Conservation (phyloP, 1,284 basidiomycete genomes). For the Microbotryum violaceum region DNA sequence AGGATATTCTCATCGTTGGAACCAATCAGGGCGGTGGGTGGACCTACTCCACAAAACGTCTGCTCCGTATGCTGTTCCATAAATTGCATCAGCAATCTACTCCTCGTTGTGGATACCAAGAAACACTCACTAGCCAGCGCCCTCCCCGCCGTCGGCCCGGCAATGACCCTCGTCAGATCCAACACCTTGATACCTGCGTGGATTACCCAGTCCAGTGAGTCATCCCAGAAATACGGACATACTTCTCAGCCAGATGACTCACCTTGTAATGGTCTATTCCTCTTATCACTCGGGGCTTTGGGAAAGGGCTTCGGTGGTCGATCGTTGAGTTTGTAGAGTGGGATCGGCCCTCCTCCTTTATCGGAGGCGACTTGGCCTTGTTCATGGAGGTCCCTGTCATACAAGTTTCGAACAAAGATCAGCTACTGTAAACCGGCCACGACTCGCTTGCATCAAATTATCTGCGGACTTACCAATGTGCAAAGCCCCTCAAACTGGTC, state of each 20-base stretch:
- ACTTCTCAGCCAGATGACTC: constrained; percentile 6
- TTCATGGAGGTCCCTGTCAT: constrained; percentile 1
- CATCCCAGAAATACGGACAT: too few species aligned
- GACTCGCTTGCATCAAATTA: not conserved
- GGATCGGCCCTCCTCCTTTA: not conserved
- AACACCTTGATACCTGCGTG: constrained; percentile 45
- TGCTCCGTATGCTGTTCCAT: constrained; percentile 51
- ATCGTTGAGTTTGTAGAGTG: constrained; percentile 6
- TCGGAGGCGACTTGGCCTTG: constrained; percentile 4
- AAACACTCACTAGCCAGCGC: constrained; percentile 49
- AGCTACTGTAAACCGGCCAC: not conserved
- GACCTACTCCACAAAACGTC: constrained; percentile 48
- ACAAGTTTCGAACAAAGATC: not conserved
- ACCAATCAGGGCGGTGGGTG: too few species aligned
- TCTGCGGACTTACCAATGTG: constrained; percentile 47
- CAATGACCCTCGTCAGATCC: constrained; percentile 55
- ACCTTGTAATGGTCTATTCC: constrained; percentile 46
- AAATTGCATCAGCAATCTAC: not conserved
- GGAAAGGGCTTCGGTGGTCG: constrained; percentile 6
- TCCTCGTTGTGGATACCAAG: too few species aligned
- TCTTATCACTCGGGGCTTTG: not conserved
- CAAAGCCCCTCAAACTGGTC: constrained; percentile 50
- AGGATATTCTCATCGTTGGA: too few species aligned
- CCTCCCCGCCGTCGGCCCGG: constrained; percentile 53
- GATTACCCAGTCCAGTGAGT: too few species aligned